These are phyloP conservation scores for Rubia tinctorum DNA, from an alignment of 305 asterid genomes.

Conservation along the genomic window DNA sequence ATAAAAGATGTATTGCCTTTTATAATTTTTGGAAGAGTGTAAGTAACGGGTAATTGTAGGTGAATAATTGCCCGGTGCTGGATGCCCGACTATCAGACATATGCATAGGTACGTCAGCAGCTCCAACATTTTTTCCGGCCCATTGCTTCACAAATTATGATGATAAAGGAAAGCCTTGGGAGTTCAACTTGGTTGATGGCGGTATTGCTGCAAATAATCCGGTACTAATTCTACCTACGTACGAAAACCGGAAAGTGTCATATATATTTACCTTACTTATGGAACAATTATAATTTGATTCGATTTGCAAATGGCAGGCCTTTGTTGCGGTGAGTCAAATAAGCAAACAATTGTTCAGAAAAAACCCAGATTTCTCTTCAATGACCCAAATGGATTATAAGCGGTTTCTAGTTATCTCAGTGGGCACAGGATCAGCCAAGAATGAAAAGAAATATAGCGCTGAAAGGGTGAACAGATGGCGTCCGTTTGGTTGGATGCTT, in stretches of 20 bases:
- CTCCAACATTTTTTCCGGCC: constrained; percentile 53
- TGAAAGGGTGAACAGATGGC: constrained; percentile 45
- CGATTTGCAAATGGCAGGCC: background rate
- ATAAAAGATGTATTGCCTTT: no score
- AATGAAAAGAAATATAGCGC: constrained; percentile 39
- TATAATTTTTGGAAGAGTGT: no score
- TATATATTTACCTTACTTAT: no score
- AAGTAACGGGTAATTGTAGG: constrained; percentile 25
- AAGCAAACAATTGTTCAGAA: background rate
- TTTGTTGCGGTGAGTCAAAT: constrained; percentile 1
- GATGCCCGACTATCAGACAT: constrained; percentile 10
- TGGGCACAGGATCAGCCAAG: constrained; percentile 54
- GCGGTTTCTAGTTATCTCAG: constrained; percentile 40
- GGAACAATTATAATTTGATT: background rate
- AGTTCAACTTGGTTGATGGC: constrained; percentile 62
- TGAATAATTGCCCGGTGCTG: constrained; percentile 13
- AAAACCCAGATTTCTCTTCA: constrained; percentile 30
- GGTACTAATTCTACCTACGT: constrained; percentile 25
- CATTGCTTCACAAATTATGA: constrained; percentile 37
- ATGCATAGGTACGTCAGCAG: constrained; percentile 46
- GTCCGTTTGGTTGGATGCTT: constrained; percentile 42
- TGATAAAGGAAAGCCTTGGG: constrained; percentile 29
- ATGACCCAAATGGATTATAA: constrained; percentile 25
- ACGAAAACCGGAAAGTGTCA: no score
- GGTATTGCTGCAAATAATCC: constrained; percentile 50